A percentile compares a stretch with the other conserved stretches of the same genome.
Evolutionary conservation across 257 asterid species (phyloP).

Genomic region (Scutellaria barbata): DNA sequence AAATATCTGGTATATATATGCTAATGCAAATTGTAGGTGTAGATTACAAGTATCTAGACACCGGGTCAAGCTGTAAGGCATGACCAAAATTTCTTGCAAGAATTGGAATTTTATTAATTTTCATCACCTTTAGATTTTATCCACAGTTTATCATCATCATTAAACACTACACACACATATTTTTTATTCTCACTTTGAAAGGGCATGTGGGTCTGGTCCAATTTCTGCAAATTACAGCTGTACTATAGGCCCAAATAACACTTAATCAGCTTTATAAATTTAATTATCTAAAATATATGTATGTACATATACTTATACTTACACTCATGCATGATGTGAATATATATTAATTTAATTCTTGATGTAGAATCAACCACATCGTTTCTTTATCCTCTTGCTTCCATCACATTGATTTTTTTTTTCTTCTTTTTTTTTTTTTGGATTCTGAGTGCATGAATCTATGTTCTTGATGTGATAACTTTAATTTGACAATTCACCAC

Average conservation of each 20-base stretch:
- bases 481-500: too few species aligned
- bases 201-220: slow-evolving; percentile 30
- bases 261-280: too few species aligned
- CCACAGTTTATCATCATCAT: slow-evolving; percentile 18
- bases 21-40: neutral
- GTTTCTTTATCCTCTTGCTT: neutral
- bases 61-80: slow-evolving; percentile 12
- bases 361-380: too few species aligned
- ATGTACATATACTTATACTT: too few species aligned
- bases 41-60: slow-evolving; percentile 25
- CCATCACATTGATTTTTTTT: slow-evolving; percentile 8
- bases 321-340: too few species aligned
- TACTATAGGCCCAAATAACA: slow-evolving; percentile 32
- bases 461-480: too few species aligned
- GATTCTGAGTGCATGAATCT: too few species aligned
- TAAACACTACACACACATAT: slow-evolving; percentile 12
- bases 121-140: neutral
- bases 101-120: neutral
- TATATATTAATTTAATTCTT: too few species aligned
- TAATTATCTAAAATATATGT: too few species aligned
- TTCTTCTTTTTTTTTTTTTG: neutral
- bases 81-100: slow-evolving; percentile 8
- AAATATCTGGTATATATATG: neutral
- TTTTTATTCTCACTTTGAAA: neutral
- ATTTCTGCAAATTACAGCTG: slow-evolving; percentile 29